Conservation (phyloP, 306 rosid genomes). For the Cicer bijugum region DNA sequence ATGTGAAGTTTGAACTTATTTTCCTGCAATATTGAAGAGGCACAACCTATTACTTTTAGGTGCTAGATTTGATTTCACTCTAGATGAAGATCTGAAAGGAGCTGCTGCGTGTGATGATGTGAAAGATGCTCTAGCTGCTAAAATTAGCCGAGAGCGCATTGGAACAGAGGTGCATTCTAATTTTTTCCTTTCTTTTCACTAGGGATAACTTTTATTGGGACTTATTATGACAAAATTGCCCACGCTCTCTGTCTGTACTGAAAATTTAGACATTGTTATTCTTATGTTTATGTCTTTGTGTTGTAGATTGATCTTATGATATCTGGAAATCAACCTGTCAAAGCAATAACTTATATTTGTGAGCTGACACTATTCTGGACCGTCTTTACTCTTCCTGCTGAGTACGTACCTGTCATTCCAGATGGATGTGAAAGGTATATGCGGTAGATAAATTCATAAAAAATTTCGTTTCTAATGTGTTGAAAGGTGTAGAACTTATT, state of each 20-base stretch:
- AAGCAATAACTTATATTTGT: constrained; percentile 72
- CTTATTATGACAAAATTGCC: constrained; percentile 26
- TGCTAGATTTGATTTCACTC: constrained; percentile 77
- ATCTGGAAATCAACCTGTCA: constrained; percentile 80
- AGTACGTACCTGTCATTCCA: constrained; percentile 59
- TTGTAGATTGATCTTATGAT: constrained; percentile 84
- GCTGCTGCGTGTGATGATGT: constrained; percentile 90
- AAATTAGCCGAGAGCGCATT: constrained; percentile 91
- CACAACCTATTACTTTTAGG: constrained; percentile 56
- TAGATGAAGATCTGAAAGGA: constrained; percentile 79
- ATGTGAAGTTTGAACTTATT: constrained; percentile 9
- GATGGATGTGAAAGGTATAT: constrained; percentile 80
- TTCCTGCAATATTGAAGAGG: constrained; percentile 32
- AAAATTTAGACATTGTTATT: constrained; percentile 21
- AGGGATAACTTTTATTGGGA: constrained; percentile 30
- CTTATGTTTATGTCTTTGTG: neutral
- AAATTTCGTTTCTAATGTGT: constrained; percentile 14
- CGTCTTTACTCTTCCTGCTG: constrained; percentile 73
- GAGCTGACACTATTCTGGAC: constrained; percentile 76
- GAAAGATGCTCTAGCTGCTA: constrained; percentile 76
- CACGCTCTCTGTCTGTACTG: neutral
- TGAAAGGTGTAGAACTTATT: constrained; percentile 20
- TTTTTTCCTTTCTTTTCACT: constrained; percentile 4
- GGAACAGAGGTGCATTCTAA: constrained; percentile 73
- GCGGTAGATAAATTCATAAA: constrained; percentile 17